Evolutionary conservation across 2,329 filamentous ascomycete genomes (phyloP), one percentile per base, ranked within the genome.

Genomic region (Fusarium sp.): DNA sequence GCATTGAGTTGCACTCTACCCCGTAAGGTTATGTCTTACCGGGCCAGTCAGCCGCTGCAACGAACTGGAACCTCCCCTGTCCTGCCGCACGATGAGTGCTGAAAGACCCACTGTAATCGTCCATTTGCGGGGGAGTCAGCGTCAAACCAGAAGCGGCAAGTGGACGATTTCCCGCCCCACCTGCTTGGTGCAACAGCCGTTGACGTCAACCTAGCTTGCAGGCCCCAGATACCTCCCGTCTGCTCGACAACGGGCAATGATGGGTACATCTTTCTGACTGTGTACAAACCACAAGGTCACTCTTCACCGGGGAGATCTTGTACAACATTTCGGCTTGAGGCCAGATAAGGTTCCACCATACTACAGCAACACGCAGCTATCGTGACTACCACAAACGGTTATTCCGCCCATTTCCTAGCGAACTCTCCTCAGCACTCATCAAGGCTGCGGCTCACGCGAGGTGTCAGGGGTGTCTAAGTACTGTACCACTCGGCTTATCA

Each of bases 91-190:
- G 9, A 37, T n/a, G 34, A 37, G 34, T 37, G 34, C 18, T 37
- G n/a, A 18, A 13, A 1, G 49, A 16, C 46, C 46, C 52, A 64
- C 67, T 59, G 22, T 34, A 29, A 32, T 46, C 37, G 62, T 66
- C 63, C 56, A 59, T 71, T 71, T 71, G 68, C 68, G 68, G 68
- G 68, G 68, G 61, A 69, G 46, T 49, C 41, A 48, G 57, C 54
- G 41, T 67, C 57, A 58, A 42, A 57, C 67, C 47, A 48, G 42
- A 71, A 61, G 52, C 63, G 60, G 68, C 64, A 71, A 71, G 68
- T 65, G 65, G 68, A 69, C 41, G 47, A 46, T 69, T 40, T 42
- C 20, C 30, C n/a, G 56, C 64, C 57, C 62, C 67, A 34, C 53
- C 61, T 57, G 41, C 25, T 37, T 51, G 24, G 49, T 53, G 37